phyloP scores from a whole-genome alignment of 495 filamentous ascomycete species.

The Xylaria nigripes region DNA sequence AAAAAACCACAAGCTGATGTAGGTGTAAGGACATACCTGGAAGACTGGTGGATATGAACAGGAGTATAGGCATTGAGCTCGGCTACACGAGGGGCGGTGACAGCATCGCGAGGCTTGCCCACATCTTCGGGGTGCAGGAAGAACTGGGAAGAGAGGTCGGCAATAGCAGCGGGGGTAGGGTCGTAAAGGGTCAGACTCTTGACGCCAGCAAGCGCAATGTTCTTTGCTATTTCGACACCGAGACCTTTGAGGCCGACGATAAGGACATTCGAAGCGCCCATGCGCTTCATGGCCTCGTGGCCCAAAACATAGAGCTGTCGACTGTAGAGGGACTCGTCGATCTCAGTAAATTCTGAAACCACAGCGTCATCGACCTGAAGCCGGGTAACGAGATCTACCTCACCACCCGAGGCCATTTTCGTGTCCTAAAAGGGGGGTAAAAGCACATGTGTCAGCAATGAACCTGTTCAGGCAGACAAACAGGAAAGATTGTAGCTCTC shows the following conservation, averaged over 20 bases:
- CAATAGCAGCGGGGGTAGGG: constrained; percentile 67
- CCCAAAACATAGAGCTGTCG: constrained; percentile 96
- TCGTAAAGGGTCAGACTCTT: constrained; percentile 77
- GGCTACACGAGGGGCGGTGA: constrained; percentile 79
- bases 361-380: constrained; percentile 75
- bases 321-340: constrained; percentile 97
- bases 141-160: constrained; percentile 93
- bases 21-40: constrained; percentile 23
- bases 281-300: constrained; percentile 99
- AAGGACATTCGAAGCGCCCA: constrained; percentile 92
- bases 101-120: constrained; percentile 80
- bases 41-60: constrained; percentile 61
- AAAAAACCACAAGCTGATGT: too few relatives aligned
- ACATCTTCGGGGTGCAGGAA: constrained; percentile 86
- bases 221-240: constrained; percentile 98
- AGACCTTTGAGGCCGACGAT: constrained; percentile 87
- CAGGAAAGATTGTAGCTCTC: not conserved
- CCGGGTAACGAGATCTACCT: constrained; percentile 57
- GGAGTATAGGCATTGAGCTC: constrained; percentile 97
- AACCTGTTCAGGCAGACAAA: not conserved
- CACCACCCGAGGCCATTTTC: constrained; percentile 33
- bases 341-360: constrained; percentile 48
- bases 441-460: not conserved
- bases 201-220: constrained; percentile 92
- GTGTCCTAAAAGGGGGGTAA: constrained; percentile 26